phyloP scores from a whole-genome alignment of 228 moss, liverwort and hornwort genomes.

The Sphagnum magellanicum region DNA sequence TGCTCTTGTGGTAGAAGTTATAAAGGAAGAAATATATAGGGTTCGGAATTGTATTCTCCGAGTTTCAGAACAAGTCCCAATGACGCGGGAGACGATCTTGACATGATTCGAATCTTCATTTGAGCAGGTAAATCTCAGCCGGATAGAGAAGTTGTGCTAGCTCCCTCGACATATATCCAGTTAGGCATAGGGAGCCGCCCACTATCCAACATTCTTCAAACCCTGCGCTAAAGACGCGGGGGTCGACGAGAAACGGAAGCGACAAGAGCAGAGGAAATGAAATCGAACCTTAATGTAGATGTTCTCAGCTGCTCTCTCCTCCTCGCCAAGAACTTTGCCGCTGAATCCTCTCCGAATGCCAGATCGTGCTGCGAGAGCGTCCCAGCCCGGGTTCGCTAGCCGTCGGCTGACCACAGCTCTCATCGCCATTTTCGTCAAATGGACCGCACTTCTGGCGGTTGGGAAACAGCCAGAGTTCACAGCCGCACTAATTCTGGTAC shows the following conservation, averaged over 20 bases:
- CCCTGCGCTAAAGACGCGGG: not conserved
- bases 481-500: no score
- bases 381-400: constrained; percentile 44
- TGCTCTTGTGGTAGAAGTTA: not conserved
- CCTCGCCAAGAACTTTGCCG: constrained; percentile 25
- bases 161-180: not conserved
- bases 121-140: no score
- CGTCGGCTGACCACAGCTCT: constrained; percentile 47
- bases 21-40: not conserved
- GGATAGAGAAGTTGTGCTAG: not conserved
- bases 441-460: no score
- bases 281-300: constrained; percentile 54
- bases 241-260: not conserved
- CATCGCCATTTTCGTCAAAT: constrained; percentile 43
- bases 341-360: constrained; percentile 31
- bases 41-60: no score
- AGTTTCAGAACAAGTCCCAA: no score
- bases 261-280: not conserved
- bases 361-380: constrained; percentile 34
- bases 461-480: no score
- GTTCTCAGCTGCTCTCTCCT: constrained; percentile 72
- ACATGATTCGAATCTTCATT: no score
- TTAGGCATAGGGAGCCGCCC: not conserved
- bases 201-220: not conserved
- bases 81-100: no score